phyloP scores from a whole-genome alignment of 2,329 filamentous ascomycete species.

The Penicillium verrucosum region DNA sequence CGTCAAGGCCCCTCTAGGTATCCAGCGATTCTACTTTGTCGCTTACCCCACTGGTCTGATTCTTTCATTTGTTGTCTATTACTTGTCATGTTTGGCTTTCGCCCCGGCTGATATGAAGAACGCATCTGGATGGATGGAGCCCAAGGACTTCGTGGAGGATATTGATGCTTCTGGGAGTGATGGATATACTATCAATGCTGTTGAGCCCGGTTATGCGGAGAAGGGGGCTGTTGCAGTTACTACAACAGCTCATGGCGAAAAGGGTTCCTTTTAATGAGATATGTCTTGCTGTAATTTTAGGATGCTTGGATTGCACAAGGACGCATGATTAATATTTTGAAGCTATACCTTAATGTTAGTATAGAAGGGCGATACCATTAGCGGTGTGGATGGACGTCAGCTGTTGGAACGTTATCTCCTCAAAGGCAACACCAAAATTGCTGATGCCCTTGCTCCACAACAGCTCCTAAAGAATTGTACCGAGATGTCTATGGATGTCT shows the following conservation, averaged over 20 bases:
- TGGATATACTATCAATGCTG: neutral
- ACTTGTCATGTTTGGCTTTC: constrained; percentile 4
- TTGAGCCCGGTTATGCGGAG: neutral
- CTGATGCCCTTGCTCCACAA: too few relatives aligned
- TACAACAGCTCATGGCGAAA: neutral
- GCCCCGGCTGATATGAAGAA: constrained; percentile 7
- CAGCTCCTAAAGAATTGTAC: too few relatives aligned
- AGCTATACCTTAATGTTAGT: neutral
- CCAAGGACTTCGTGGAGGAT: constrained; percentile 36
- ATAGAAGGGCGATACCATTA: too few relatives aligned
- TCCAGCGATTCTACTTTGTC: constrained; percentile 53
- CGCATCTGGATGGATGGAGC: constrained; percentile 34
- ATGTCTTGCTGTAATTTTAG: neutral
- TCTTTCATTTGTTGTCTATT: constrained; percentile 20
- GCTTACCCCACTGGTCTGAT: constrained; percentile 53
- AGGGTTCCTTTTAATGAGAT: neutral
- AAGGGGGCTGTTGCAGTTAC: neutral
- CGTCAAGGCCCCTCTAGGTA: constrained; percentile 31
- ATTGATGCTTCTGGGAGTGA: constrained; percentile 3
- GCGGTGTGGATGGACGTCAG: too few relatives aligned
- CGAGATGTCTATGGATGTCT: too few relatives aligned
- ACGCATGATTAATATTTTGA: neutral
- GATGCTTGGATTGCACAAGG: neutral
- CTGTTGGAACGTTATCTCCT: too few relatives aligned
- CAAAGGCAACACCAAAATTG: too few relatives aligned